phyloP scores from a whole-genome alignment of 768 basidiomycete genomes.

The Panaeolus papilionaceus region DNA sequence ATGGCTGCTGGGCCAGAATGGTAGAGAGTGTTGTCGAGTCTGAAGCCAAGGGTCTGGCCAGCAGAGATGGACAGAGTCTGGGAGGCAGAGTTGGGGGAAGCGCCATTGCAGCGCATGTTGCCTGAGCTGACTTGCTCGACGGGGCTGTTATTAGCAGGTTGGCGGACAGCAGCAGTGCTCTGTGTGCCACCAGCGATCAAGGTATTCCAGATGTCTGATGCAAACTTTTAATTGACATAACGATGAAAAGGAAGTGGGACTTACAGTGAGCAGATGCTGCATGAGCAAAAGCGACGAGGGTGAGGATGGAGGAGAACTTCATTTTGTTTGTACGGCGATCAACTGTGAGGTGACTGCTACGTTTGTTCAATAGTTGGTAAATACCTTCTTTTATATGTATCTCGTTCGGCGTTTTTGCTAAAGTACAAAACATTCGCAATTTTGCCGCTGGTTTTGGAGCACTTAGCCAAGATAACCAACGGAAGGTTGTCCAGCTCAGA shows the following conservation, averaged over 20 bases:
- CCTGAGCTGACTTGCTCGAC: constrained; percentile 36
- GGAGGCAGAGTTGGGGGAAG: constrained; percentile 34
- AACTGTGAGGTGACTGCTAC: neutral
- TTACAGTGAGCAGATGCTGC: constrained; percentile 10
- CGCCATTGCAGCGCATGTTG: constrained; percentile 43
- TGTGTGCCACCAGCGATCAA: constrained; percentile 35
- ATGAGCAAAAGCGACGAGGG: neutral
- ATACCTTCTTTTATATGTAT: neutral
- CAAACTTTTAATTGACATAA: neutral
- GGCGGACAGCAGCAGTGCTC: constrained; percentile 38
- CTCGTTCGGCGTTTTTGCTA: neutral
- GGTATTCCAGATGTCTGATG: constrained; percentile 38
- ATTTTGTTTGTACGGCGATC: neutral
- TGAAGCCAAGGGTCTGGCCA: constrained; percentile 47
- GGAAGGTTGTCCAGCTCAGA: neutral
- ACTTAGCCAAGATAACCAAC: neutral
- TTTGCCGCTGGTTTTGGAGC: constrained; percentile 9
- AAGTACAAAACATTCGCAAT: neutral
- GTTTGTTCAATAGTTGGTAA: neutral
- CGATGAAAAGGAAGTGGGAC: neutral
- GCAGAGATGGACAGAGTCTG: constrained; percentile 44
- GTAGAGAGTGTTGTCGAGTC: constrained; percentile 45
- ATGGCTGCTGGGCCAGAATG: constrained; percentile 52
- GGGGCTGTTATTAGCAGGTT: constrained; percentile 42
- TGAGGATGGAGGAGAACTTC: neutral